Conservation (phyloP, 257 asterid species). For the Jasminum sambac region DNA sequence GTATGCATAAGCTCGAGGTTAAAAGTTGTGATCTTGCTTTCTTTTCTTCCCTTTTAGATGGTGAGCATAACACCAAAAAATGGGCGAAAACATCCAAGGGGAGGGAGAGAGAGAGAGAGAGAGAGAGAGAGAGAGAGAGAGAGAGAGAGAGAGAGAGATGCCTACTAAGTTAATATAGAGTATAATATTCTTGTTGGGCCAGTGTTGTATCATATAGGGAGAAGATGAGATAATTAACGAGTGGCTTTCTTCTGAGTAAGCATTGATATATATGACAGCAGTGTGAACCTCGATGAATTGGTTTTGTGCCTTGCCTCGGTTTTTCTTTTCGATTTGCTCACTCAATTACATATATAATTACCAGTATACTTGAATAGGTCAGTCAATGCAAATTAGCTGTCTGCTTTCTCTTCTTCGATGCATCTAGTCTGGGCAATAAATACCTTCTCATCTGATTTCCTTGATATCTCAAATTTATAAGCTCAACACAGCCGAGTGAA, state of each 20-base stretch:
- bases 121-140: neutral
- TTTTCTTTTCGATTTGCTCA: neutral
- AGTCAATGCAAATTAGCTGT: neutral
- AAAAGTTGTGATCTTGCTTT: constrained; percentile 12
- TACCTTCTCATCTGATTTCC: neutral
- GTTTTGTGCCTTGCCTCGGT: neutral
- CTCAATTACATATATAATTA: constrained; percentile 6
- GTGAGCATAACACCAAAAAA: constrained; percentile 9
- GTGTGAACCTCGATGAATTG: constrained; percentile 4
- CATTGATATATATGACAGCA: neutral
- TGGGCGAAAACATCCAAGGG: neutral
- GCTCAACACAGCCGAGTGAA: constrained; percentile 35
- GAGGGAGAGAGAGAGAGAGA: neutral
- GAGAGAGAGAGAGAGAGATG: neutral
- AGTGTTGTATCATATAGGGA: constrained; percentile 11
- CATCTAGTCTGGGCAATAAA: neutral
- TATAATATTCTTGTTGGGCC: constrained; percentile 15
- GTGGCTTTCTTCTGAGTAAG: neutral
- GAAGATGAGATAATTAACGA: constrained; percentile 9
- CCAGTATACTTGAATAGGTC: neutral
- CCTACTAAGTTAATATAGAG: constrained; percentile 1
- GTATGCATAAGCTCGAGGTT: no score
- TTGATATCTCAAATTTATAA: constrained; percentile 9
- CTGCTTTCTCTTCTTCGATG: neutral
- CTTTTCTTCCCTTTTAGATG: constrained; percentile 4